Conservation (phyloP, 2,329 filamentous ascomycete genomes). For the Talaromyces sp. region DNA sequence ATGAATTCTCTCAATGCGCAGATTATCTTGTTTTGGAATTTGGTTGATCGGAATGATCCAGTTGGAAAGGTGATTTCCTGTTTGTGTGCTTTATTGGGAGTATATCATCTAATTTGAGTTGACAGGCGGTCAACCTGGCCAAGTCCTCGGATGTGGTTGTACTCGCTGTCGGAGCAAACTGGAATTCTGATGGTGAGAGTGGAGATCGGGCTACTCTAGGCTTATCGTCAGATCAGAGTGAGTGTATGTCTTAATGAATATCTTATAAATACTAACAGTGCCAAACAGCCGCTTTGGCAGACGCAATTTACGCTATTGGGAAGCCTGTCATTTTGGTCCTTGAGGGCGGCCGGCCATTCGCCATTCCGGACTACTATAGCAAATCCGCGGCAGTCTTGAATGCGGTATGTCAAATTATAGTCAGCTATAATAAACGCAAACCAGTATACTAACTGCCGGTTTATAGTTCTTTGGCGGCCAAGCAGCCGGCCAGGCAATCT, state of each 20-base stretch:
- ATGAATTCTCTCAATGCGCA: constrained; percentile 39
- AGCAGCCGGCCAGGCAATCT: neutral
- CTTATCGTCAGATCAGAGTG: constrained; percentile 33
- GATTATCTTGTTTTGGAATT: constrained; percentile 43
- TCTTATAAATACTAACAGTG: neutral
- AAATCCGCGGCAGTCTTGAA: constrained; percentile 36
- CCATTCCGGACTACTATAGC: constrained; percentile 26
- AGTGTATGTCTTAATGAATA: neutral
- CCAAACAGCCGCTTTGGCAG: constrained; percentile 19
- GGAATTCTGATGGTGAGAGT: constrained; percentile 43
- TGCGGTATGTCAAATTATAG: neutral
- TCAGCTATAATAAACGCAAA: neutral
- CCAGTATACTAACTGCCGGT: neutral
- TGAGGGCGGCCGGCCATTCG: constrained; percentile 35
- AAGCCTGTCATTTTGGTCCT: constrained; percentile 41
- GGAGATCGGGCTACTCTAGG: constrained; percentile 37
- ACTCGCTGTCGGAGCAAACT: constrained; percentile 39
- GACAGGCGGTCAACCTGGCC: constrained; percentile 16
- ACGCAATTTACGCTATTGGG: constrained; percentile 31
- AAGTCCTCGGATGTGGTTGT: constrained; percentile 34
- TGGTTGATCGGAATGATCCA: constrained; percentile 32
- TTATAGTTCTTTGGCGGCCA: neutral
- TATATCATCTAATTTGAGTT: neutral
- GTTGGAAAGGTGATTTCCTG: constrained; percentile 12
- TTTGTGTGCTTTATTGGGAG: neutral